These are phyloP conservation scores for Talaromyces funiculosus DNA, from an alignment of 2,329 filamentous ascomycete genomes.

Conservation along the genomic window DNA sequence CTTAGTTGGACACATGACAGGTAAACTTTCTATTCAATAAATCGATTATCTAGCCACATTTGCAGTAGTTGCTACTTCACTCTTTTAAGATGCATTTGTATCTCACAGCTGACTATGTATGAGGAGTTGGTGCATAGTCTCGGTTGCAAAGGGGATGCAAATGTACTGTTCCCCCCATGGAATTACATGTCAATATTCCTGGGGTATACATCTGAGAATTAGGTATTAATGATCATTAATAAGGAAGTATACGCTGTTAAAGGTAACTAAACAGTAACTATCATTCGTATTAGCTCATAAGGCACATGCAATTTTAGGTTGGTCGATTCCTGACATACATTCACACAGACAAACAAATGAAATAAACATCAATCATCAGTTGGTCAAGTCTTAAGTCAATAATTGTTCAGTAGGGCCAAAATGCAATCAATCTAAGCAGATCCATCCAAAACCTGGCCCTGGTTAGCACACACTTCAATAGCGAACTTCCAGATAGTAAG, in stretches of 20 bases:
- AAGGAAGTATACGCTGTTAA: neutral
- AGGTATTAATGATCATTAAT: neutral
- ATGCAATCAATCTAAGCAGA: neutral
- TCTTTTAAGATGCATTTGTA: neutral
- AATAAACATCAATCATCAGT: neutral
- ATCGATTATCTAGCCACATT: neutral
- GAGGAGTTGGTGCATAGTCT: neutral
- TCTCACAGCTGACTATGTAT: neutral
- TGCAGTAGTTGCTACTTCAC: neutral
- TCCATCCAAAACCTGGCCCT: neutral
- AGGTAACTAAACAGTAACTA: neutral
- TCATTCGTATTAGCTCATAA: neutral
- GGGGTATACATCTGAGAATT: too few species aligned
- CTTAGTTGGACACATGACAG: neutral
- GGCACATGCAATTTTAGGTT: neutral
- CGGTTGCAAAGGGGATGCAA: neutral
- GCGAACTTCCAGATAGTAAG: constrained; percentile 6
- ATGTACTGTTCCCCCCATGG: neutral
- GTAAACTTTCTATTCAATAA: neutral
- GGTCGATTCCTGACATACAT: neutral
- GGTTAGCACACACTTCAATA: neutral
- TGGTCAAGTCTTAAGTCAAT: neutral
- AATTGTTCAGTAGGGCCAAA: neutral
- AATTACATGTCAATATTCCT: neutral
- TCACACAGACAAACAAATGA: neutral